phyloP scores from a whole-genome alignment of 1,284 basidiomycete genomes.

The Mrakiaceae sp. region DNA sequence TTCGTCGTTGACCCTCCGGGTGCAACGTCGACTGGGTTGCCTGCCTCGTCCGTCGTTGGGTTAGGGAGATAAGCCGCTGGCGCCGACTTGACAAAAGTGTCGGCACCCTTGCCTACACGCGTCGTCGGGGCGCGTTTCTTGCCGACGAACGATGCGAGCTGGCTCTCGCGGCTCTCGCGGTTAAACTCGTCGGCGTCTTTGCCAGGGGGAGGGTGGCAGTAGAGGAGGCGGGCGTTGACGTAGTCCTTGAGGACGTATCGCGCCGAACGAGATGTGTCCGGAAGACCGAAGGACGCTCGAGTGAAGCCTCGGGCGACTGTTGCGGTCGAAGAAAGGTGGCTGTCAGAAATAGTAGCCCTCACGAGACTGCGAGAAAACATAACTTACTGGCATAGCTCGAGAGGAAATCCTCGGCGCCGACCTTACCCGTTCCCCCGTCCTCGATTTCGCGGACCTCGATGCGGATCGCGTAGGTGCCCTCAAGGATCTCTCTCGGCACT shows the following conservation, averaged over 20 bases:
- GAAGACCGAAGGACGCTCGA: conserved; percentile 89
- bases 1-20: conserved; percentile 16
- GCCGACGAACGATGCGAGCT: conserved; percentile 42
- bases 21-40: conserved; percentile 17
- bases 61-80: conserved; percentile 23
- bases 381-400: conserved; percentile 79
- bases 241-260: conserved; percentile 95
- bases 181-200: conserved; percentile 67
- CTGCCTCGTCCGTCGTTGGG: conserved; percentile 22
- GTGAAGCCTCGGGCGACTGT: conserved; percentile 87
- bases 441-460: conserved; percentile 59
- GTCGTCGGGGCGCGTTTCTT: conserved; percentile 78
- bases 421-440: conserved; percentile 70
- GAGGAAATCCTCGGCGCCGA: conserved; percentile 74
- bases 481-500: conserved; percentile 74
- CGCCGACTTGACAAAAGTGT: conserved; percentile 55
- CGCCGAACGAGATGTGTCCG: conserved; percentile 89
- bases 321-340: conserved; percentile 4
- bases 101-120: conserved; percentile 66
- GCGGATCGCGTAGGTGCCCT: conserved; percentile 76
- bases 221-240: conserved; percentile 86
- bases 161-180: conserved; percentile 51
- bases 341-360: not conserved
- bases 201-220: conserved; percentile 71
- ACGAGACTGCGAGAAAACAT: not conserved